Evolutionary conservation across 1,139 yeast species (phyloP).

Genomic region (Nematodospora anomalae): DNA sequence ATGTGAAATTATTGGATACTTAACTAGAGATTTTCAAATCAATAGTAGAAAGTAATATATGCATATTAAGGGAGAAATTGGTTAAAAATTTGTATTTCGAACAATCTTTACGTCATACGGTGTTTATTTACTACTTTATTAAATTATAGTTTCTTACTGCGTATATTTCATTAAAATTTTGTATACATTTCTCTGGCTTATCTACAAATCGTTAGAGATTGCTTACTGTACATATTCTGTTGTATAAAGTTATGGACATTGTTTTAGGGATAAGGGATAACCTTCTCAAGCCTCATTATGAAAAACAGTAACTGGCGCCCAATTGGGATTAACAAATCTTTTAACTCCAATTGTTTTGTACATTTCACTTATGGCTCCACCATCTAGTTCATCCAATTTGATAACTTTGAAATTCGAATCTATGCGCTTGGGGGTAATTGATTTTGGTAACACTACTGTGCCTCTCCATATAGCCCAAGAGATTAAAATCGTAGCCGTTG

Average conservation of each 20-base stretch:
- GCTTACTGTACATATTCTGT: no score
- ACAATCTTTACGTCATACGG: neutral
- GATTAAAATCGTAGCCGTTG: slow-evolving; percentile 62
- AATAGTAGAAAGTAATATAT: no score
- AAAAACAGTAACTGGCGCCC: no score
- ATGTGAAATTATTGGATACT: slow-evolving; percentile 65
- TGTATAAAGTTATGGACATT: no score
- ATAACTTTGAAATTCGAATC: slow-evolving; percentile 55
- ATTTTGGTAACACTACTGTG: slow-evolving; percentile 71
- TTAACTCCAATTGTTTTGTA: no score
- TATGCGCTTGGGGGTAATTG: slow-evolving; percentile 61
- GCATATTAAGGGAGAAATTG: neutral
- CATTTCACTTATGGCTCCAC: no score
- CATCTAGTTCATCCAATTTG: slow-evolving; percentile 54
- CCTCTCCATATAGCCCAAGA: slow-evolving; percentile 76
- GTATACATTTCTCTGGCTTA: slow-evolving; percentile 1
- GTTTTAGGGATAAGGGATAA: no score
- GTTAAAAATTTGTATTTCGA: neutral
- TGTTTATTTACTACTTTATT: no score
- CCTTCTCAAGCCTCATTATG: no score
- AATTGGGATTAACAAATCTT: no score
- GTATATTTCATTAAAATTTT: neutral
- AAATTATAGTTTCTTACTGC: no score
- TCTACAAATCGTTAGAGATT: no score
- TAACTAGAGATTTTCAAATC: slow-evolving; percentile 8